A percentile compares a stretch with the other conserved stretches of the same genome.
phyloP scores from a whole-genome alignment of 2,329 filamentous ascomycete species.

The Colletotrichum endophyticum region DNA sequence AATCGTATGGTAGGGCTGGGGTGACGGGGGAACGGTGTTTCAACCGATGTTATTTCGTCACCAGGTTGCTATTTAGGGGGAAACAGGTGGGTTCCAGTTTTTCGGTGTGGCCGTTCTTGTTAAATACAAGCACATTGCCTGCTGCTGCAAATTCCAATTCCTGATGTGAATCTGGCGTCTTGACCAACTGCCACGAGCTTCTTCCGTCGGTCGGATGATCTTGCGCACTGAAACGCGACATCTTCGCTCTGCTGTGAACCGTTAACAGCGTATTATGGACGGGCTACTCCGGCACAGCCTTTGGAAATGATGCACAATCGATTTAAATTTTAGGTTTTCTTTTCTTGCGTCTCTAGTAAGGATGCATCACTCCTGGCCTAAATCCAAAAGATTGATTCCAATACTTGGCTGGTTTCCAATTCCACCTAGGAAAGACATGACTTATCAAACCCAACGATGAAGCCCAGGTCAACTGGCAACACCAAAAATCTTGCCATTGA shows the following conservation, averaged over 20 bases:
- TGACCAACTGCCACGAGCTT: background rate
- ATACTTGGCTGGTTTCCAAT: background rate
- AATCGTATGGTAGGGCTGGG: background rate
- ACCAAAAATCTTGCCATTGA: background rate
- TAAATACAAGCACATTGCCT: background rate
- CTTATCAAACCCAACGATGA: background rate
- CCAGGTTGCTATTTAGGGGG: background rate
- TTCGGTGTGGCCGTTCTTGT: conserved; percentile 2
- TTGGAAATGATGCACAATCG: background rate
- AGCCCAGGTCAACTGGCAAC: background rate
- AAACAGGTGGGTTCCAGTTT: background rate
- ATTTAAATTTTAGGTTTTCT: background rate
- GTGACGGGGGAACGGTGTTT: background rate
- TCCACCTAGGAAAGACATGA: background rate
- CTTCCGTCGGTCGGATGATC: background rate
- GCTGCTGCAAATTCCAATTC: background rate
- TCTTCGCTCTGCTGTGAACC: background rate
- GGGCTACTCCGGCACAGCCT: background rate
- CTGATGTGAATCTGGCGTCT: background rate
- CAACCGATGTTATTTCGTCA: conserved; percentile 2
- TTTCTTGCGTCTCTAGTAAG: background rate
- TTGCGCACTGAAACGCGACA: background rate
- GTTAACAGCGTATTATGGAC: background rate
- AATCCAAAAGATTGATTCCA: background rate
- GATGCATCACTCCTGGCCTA: background rate